Evolutionary conservation across 345 rosid species (phyloP).

Genomic region (Xanthoceras sorbifolium): DNA sequence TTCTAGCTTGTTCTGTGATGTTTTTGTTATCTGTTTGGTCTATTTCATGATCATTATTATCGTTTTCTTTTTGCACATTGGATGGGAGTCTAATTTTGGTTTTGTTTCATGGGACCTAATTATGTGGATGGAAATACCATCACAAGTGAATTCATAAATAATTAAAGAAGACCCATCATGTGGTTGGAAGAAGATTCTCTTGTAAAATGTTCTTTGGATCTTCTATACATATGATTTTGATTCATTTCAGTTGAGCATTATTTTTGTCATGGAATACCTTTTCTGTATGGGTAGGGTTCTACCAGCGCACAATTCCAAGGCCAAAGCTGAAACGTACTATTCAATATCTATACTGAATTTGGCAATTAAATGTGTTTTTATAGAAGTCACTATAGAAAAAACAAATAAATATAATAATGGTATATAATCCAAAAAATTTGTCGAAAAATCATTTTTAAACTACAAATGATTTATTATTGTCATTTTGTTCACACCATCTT

Average conservation of each 20-base stretch:
- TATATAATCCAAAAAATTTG: not conserved
- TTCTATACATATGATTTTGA: slow-evolving; percentile 4
- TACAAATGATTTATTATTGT: too few species aligned
- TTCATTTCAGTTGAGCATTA: not conserved
- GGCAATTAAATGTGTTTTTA: not conserved
- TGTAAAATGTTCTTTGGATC: slow-evolving; percentile 29
- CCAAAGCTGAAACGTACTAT: slow-evolving; percentile 11
- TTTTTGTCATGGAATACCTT: not conserved
- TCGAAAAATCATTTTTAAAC: not conserved
- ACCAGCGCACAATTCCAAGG: slow-evolving; percentile 1
- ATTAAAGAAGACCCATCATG: slow-evolving; percentile 11
- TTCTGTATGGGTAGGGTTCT: not conserved
- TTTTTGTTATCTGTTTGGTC: slow-evolving; percentile 25
- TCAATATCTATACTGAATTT: not conserved
- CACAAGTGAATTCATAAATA: not conserved
- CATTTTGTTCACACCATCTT: too few species aligned
- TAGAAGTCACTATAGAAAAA: too few species aligned
- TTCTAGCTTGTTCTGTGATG: slow-evolving; percentile 18
- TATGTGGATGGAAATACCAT: slow-evolving; percentile 25
- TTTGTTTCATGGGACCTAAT: slow-evolving; percentile 11
- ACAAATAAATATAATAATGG: too few species aligned
- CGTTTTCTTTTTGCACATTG: not conserved
- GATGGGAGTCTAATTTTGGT: not conserved
- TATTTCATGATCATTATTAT: not conserved
- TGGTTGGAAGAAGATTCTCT: slow-evolving; percentile 29